Evolutionary conservation across 306 rosid species (phyloP).

Genomic region (Abrus pulchellus): DNA sequence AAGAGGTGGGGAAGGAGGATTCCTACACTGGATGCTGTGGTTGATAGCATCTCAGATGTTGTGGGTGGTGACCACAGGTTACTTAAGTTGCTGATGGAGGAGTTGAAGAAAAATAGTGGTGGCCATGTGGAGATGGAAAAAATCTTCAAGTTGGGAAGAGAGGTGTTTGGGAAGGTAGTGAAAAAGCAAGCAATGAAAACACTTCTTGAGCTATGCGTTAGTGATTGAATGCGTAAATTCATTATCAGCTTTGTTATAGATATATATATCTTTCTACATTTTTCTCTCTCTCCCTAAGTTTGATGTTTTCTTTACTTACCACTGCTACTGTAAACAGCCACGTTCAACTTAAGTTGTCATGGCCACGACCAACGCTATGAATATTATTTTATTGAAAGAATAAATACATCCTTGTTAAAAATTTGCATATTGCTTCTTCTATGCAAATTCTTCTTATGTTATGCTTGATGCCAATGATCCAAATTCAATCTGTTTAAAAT

Average conservation of each 20-base stretch:
- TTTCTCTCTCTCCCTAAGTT: background rate
- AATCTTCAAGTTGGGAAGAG: conserved; percentile 70
- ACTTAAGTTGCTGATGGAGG: conserved; percentile 62
- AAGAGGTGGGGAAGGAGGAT: conserved; percentile 82
- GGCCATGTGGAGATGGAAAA: conserved; percentile 66
- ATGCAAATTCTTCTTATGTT: background rate
- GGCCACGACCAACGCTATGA: conserved; percentile 4
- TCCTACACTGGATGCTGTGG: conserved; percentile 58
- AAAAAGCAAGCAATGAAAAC: conserved; percentile 76
- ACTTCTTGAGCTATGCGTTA: conserved; percentile 59
- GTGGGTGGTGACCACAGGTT: conserved; percentile 86
- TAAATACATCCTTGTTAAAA: background rate
- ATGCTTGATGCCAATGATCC: background rate
- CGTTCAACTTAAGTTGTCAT: conserved; percentile 44
- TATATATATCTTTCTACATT: background rate
- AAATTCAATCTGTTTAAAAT: conserved; percentile 4
- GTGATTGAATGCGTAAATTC: conserved; percentile 44
- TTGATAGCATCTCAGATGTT: conserved; percentile 66
- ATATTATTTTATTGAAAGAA: conserved; percentile 11
- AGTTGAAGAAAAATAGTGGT: conserved; percentile 57
- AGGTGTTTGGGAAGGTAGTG: conserved; percentile 72
- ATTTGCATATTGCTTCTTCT: background rate
- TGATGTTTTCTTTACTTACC: background rate
- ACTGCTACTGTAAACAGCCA: conserved; percentile 33
- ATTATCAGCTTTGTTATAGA: background rate